These are phyloP conservation scores for Musa schizocarpa DNA, from an alignment of 176 grass and related monocot genomes.

Conservation along the genomic window DNA sequence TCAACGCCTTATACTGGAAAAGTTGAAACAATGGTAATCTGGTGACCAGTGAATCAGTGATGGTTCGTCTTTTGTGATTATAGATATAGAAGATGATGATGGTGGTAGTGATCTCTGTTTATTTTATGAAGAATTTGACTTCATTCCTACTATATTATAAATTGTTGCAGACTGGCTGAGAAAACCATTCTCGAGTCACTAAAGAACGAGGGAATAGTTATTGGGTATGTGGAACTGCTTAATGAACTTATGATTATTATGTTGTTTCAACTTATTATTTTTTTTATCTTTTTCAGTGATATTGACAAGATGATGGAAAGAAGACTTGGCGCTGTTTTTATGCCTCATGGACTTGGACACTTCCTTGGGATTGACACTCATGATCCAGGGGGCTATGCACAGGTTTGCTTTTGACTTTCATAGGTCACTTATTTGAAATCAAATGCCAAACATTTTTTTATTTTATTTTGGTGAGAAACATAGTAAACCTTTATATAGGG, in stretches of 20 bases:
- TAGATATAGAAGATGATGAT: too few relatives aligned
- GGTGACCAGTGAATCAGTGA: neutral
- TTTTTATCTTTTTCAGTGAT: slow-evolving; percentile 43
- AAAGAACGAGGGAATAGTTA: slow-evolving; percentile 51
- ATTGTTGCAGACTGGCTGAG: slow-evolving; percentile 63
- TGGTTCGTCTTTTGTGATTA: neutral
- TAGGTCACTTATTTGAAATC: neutral
- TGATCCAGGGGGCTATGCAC: slow-evolving; percentile 86
- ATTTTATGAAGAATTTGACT: neutral
- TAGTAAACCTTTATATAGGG: slow-evolving; percentile 40
- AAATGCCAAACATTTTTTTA: neutral
- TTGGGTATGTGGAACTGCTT: slow-evolving; percentile 34
- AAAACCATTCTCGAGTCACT: slow-evolving; percentile 69
- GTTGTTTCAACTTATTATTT: neutral
- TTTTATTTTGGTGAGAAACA: neutral
- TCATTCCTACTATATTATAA: neutral
- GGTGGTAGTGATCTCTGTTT: neutral
- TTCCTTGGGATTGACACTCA: slow-evolving; percentile 97
- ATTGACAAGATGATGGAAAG: slow-evolving; percentile 70
- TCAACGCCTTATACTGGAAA: too few relatives aligned
- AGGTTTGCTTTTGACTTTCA: slow-evolving; percentile 27
- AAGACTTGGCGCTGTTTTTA: slow-evolving; percentile 86
- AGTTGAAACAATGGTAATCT: neutral
- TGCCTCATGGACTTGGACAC: slow-evolving; percentile 94
- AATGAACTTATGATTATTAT: neutral